Base-by-base conservation (phyloP, 345 rosid species). In the Heritiera littoralis region DNA sequence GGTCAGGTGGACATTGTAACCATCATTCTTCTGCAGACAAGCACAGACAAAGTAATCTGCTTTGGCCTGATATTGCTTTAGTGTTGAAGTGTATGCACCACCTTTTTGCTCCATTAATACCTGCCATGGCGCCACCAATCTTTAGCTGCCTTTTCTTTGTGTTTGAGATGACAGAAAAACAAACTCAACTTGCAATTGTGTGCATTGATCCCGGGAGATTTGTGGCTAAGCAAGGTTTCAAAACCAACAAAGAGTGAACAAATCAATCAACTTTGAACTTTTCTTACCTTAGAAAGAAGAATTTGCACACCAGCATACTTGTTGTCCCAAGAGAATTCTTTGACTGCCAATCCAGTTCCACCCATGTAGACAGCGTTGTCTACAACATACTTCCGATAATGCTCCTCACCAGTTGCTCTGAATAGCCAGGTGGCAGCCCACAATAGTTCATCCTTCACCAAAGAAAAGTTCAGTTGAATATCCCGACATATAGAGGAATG, bases 251-350 rank as follows among this genome's bases (percentile, higher is more conserved):
- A 10, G 40, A 30, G 15, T 3, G 1, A 11, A 11, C 40, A 14
- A 64, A 51, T 51, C 15, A 0, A 35, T 63, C 54, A 49, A 73
- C 23, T 64, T 14, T 0, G 13, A 30, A 3, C n/a, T 13, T 18
- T 17, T 18, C 55, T 13, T 78, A 94, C 94, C 97, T 93, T 89
- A 51, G 87, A 80, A 55, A 94, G 88, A 59, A 94, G 94, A 87
- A 90, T 80, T 83, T 94, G 98, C 43, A 93, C 87, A 74, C 97
- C 97, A 2, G 94, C 98, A 75, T 91, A 94, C 45, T 94, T 93
- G 89, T 84, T 91, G 86, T 94, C 95, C 98, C 97, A 94, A 17
- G 94, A 91, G 88, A 94, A 93, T 43, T 94, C 97, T 77, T 90
- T 90, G 72, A 91, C 85, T 17, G 92, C 94, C 92, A 93, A 93